Evolutionary conservation across 129 eudicot species (phyloP), one percentile per base, ranked within the genome.

Genomic region (Arctium minus): DNA sequence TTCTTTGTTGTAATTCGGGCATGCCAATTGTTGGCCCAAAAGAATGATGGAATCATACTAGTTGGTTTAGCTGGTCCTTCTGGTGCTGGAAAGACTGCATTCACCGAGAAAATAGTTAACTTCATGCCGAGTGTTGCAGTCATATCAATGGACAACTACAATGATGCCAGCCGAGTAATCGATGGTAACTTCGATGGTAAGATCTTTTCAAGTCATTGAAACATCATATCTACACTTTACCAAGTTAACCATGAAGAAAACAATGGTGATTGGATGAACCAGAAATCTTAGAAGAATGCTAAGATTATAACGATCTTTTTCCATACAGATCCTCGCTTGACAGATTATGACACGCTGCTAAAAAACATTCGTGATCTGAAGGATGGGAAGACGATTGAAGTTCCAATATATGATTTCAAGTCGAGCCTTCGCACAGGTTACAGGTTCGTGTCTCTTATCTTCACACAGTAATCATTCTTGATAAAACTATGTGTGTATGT

Each of bases 41-140:
- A 88, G 74, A 94, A 94, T 75, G 92, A 92, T 13, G 98, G 98
- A 22, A 82, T 94, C 48, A 80, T 94, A 81, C 7, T 94, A 44
- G 87, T 94, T 3, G 98, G 98, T 39, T 77, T 94, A 76, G 98
- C 98, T 0, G 98, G 98, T 75, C 98, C 98, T 85, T 94, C 98
- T 75, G 98, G 98, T 65, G 98, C 98, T 78, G 98, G 98, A 73
- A 94, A 94, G 84, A 94, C 97, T 80, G 91, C 88, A 38, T 94
- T 94, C 50, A 90, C 95, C 3, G 98, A 94, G 65, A 94, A 94
- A 79, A 88, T 94, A 73, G 85, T 92, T 60, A 90, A 87, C 78
- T 94, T 94, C 79, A 90, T 94, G 97, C 98, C 98, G 8, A 89
- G 97, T 85, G 81, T 94, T 81, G 98, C 98, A 6, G 96, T 94